phyloP scores from a whole-genome alignment of 176 grass and related monocot genomes.

The Coix lacrymajobi region DNA sequence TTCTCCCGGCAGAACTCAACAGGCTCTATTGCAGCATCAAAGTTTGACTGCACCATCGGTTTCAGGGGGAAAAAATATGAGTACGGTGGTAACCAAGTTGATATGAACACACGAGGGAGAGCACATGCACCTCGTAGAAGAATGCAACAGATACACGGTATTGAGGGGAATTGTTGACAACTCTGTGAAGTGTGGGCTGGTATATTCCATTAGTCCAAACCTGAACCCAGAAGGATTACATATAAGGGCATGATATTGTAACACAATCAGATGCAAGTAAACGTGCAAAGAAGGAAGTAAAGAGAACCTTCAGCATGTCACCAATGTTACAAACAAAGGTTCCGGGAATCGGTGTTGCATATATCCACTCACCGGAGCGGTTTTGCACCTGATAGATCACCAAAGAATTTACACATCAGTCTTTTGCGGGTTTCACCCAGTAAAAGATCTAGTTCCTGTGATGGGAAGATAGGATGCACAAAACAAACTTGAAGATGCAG shows the following conservation, averaged over 20 bases:
- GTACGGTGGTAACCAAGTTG: not conserved
- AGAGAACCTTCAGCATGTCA: slow-evolving; percentile 85
- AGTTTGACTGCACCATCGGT: slow-evolving; percentile 57
- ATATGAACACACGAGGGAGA: not conserved
- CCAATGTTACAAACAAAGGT: slow-evolving; percentile 94
- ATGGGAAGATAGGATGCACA: not conserved
- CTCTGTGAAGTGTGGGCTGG: slow-evolving; percentile 76
- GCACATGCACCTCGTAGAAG: slow-evolving; percentile 65
- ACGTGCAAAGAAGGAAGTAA: not conserved
- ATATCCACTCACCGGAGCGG: slow-evolving; percentile 76
- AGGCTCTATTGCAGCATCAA: slow-evolving; percentile 59
- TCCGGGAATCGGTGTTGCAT: slow-evolving; percentile 68
- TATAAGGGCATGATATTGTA: not conserved
- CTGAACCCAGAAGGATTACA: slow-evolving; percentile 20
- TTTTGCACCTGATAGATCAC: slow-evolving; percentile 58
- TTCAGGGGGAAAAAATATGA: not conserved
- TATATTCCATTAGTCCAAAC: slow-evolving; percentile 96
- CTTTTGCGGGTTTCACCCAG: not conserved
- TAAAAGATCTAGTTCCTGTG: not conserved
- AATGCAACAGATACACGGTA: slow-evolving; percentile 87
- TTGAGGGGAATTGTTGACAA: slow-evolving; percentile 58
- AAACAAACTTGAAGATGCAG: not conserved
- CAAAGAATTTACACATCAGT: not conserved
- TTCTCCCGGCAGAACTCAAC: slow-evolving; percentile 62
- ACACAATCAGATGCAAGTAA: not conserved